Base-by-base conservation (phyloP, 2,329 filamentous ascomycete species). In the Periconia sp. region DNA sequence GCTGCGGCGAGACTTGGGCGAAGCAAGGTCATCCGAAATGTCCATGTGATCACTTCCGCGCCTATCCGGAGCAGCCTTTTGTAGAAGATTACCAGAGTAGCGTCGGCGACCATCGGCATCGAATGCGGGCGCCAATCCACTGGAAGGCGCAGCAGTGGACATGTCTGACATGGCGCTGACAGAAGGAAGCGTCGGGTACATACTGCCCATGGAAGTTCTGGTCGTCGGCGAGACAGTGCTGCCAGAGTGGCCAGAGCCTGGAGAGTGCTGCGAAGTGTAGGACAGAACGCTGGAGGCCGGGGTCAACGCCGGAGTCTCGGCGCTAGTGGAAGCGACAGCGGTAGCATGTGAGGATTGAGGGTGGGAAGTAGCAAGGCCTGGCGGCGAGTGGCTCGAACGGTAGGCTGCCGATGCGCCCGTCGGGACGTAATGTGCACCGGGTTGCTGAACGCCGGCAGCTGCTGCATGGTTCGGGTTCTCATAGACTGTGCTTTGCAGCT, bases 401-500 rank as follows among this genome's bases (percentile, higher is more conserved):
- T 80, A 81, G 51, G 68, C 71, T 44, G 78, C 68, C n/a, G n/a
- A n/a, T n/a, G n/a, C n/a, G 33, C 71, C 72, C 35, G 72, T 70
- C 48, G 79, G 78, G 13, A 83, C 73, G 60, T 87, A 85, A 65
- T 90, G 86, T 12, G 82, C 75, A 46, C 85, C 85, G 36, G 88
- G 84, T 50, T 91, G 84, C 58, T 88, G 87, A 45, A 95, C 82
- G 44, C 89, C 88, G 30, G 87, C 86, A 10, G 84, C 84, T 2
- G 89, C 89, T 22, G 90, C 86, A 36, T 91, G 86, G 59, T 85
- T 89, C 41, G 91, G 86, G 69, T 87, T 95, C 74, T 97, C 94
- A 67, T 97, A 97, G 35, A 97, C 90, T 32, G 92, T 96, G 53
- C 87, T 86, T 73, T 96, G 92, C 79, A 97, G 92, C 73, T 96